Evolutionary conservation across 495 filamentous ascomycete genomes (phyloP), one percentile per base, ranked within the genome.

Genomic region (Bathelium albidoporum): DNA sequence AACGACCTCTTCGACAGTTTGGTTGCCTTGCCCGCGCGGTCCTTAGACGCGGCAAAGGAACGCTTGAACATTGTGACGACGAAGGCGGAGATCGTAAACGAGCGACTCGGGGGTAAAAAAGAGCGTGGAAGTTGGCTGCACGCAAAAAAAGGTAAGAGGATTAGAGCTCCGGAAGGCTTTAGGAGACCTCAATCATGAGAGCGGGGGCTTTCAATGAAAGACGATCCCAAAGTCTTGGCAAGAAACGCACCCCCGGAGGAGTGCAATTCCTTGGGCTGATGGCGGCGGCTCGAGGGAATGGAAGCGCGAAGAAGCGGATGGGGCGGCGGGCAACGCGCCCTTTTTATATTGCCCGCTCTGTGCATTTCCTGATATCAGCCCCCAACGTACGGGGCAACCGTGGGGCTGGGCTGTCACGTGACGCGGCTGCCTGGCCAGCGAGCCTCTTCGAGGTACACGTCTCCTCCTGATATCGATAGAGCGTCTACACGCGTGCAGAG

Each of bases 11-110:
- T 91, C 73, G 82, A 65, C 70, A 79, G 79, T 77, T 85, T 91
- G 77, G 81, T 81, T 76, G 86, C 80, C 83, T 95, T 94, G 74
- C 85, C 85, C 73, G 87, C 87, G 65, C 88, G 85, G 75, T 88
- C 82, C 76, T 83, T 87, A 61, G 83, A 83, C 78, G 79, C 60
- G 20, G 45, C 58, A 61, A 92, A 91, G 69, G 88, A 90, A 73
- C 88, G 88, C 74, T 87, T 90, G 81, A 92, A 91, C 89, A 92
- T 92, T 69, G 63, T 81, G 82, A 72, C 72, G 68, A 75, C 72
- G 68, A 76, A 74, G 71, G 65, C 66, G 70, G 67, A 66, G 68
- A 69, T 67, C 65, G 71, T 65, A 55, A 72, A 64, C 66, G 69
- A 72, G 70, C 68, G 71, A 73, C 66, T 61, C 5, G 65, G 68